Evolutionary conservation across 805 yeast genomes (phyloP).

Genomic region (Lachancea meyersii): DNA sequence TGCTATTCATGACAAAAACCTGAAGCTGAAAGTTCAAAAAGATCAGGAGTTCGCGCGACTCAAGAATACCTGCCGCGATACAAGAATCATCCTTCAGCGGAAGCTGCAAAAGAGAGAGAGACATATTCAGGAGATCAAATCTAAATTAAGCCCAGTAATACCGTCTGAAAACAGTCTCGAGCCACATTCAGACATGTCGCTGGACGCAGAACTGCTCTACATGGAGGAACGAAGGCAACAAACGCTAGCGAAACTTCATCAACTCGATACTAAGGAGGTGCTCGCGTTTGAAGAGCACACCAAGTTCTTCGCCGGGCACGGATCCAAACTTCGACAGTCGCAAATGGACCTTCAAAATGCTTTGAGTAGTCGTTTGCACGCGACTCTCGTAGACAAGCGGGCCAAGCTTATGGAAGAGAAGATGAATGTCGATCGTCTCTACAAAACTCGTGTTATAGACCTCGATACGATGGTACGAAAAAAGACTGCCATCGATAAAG

Average conservation of each 20-base stretch:
- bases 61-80: constrained; percentile 5
- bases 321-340: constrained; percentile 15
- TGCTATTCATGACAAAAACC: constrained; percentile 15
- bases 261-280: constrained; percentile 13
- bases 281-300: constrained; percentile 10
- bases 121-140: constrained; percentile 16
- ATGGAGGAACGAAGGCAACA: constrained; percentile 13
- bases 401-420: constrained; percentile 16
- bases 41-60: neutral
- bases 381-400: constrained; percentile 15
- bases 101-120: constrained; percentile 24
- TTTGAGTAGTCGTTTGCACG: constrained; percentile 13
- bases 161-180: no score
- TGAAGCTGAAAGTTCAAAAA: neutral
- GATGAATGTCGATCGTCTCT: constrained; percentile 12
- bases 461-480: constrained; percentile 6
- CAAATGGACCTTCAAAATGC: constrained; percentile 18
- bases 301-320: constrained; percentile 13
- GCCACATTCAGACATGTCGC: no score
- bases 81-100: constrained; percentile 15
- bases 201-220: neutral
- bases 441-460: constrained; percentile 3
- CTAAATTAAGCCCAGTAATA: constrained; percentile 8
- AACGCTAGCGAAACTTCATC: constrained; percentile 19
- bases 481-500: constrained; percentile 13